Conservation (phyloP, 1,284 basidiomycete species). For the Mycosarcoma maydis region DNA sequence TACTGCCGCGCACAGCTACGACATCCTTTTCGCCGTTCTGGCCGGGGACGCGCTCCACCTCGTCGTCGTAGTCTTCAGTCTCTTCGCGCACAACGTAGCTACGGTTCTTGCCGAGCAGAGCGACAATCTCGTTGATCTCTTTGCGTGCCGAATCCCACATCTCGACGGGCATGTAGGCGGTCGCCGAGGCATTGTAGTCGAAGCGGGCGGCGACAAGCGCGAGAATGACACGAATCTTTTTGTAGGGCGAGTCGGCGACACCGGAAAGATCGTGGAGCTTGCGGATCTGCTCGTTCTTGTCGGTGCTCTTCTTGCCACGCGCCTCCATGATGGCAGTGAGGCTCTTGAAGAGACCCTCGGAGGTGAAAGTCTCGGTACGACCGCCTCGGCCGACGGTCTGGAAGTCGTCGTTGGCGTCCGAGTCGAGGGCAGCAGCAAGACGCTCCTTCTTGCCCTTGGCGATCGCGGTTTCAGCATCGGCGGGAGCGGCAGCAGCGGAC, state of each 20-base stretch:
- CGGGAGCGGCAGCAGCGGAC: slow-evolving; percentile 69
- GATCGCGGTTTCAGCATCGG: slow-evolving; percentile 69
- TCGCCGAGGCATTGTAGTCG: slow-evolving; percentile 91
- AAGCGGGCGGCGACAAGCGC: slow-evolving; percentile 93
- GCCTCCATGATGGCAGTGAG: slow-evolving; percentile 91
- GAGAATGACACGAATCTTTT: slow-evolving; percentile 91
- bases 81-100: slow-evolving; percentile 82
- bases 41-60: slow-evolving; percentile 82
- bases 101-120: slow-evolving; percentile 77
- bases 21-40: slow-evolving; percentile 65
- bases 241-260: slow-evolving; percentile 83
- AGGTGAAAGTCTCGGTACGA: slow-evolving; percentile 81
- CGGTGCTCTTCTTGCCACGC: slow-evolving; percentile 96
- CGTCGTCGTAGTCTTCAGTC: slow-evolving; percentile 92
- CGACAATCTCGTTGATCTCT: slow-evolving; percentile 87
- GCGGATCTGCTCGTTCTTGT: slow-evolving; percentile 91
- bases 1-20: slow-evolving; percentile 63
- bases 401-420: slow-evolving; percentile 77
- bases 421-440: slow-evolving; percentile 57
- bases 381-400: slow-evolving; percentile 92
- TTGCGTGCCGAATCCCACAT: slow-evolving; percentile 87
- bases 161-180: slow-evolving; percentile 89
- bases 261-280: slow-evolving; percentile 88
- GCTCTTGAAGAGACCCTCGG: slow-evolving; percentile 92
- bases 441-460: slow-evolving; percentile 70